phyloP scores from a whole-genome alignment of 208 protist genomes.

The Leishmania lainsoni region DNA sequence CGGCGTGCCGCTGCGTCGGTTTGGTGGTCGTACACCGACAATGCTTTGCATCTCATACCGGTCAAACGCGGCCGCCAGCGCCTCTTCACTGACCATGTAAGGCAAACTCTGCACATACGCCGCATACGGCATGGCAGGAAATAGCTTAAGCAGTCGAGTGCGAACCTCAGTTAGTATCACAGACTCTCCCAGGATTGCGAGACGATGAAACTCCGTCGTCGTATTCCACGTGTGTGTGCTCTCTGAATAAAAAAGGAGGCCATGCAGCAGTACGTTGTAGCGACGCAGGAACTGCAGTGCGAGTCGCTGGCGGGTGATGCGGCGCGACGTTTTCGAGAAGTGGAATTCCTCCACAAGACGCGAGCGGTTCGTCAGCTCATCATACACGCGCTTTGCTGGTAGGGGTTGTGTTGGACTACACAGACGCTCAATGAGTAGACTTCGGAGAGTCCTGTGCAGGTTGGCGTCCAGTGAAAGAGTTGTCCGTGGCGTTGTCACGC shows the following conservation, averaged over 20 bases:
- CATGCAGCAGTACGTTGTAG: constrained; percentile 89
- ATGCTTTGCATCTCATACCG: constrained; percentile 36
- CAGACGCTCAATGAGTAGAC: constrained; percentile 51
- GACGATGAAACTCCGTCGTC: constrained; percentile 71
- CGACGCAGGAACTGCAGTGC: constrained; percentile 76
- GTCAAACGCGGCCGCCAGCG: constrained; percentile 64
- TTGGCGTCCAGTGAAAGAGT: background rate
- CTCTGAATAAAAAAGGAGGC: constrained; percentile 75
- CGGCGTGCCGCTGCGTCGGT: background rate
- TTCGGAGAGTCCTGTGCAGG: background rate
- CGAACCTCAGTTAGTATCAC: constrained; percentile 60
- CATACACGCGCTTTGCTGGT: constrained; percentile 56
- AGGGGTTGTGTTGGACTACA: constrained; percentile 60
- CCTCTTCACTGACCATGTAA: constrained; percentile 35
- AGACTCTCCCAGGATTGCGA: constrained; percentile 70
- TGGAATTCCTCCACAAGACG: constrained; percentile 78
- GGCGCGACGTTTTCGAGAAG: constrained; percentile 48
- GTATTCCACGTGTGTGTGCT: constrained; percentile 72
- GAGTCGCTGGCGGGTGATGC: constrained; percentile 46
- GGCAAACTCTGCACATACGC: constrained; percentile 29
- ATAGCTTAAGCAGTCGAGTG: constrained; percentile 62
- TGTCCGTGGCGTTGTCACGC: background rate
- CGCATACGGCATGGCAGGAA: constrained; percentile 51
- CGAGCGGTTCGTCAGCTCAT: constrained; percentile 55
- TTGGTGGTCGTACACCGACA: constrained; percentile 25